These are phyloP conservation scores for Triticum timopheevii DNA, from an alignment of 176 grass and related monocot species.

Conservation along the genomic window DNA sequence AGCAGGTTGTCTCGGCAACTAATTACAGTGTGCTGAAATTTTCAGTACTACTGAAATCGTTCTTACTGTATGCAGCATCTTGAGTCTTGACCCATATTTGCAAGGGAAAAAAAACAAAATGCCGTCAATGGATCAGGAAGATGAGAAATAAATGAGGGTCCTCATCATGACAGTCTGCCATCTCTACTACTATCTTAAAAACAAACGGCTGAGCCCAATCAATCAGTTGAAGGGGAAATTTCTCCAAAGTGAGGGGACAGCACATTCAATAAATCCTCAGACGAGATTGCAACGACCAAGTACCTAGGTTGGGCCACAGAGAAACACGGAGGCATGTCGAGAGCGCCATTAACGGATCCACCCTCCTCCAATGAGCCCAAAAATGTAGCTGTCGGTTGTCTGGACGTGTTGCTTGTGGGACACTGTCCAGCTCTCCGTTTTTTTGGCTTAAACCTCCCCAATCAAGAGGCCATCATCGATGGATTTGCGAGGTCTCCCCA, in stretches of 20 bases:
- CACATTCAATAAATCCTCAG: background rate
- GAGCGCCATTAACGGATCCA: background rate
- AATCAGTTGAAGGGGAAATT: background rate
- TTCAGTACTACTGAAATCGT: background rate
- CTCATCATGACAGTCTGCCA: background rate
- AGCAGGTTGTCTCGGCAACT: background rate
- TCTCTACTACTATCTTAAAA: too few species aligned
- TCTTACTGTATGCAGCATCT: background rate
- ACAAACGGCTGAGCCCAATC: background rate
- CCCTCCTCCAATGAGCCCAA: slow-evolving; percentile 20
- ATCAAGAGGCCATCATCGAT: background rate
- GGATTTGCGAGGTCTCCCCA: background rate
- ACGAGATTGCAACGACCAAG: background rate
- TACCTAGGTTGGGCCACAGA: slow-evolving; percentile 7
- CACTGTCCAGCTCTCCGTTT: slow-evolving; percentile 29
- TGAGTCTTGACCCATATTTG: background rate
- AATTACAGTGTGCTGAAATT: background rate
- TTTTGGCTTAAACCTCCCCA: background rate
- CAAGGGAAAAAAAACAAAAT: background rate
- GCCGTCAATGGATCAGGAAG: background rate
- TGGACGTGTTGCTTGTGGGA: slow-evolving; percentile 1
- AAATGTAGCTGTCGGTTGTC: background rate
- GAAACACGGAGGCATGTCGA: slow-evolving; percentile 5
- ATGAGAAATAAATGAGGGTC: background rate
- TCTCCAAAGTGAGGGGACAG: background rate